These are phyloP conservation scores for Apophysomyces sp. DNA, from an alignment of 371 early-diverging fungal genomes.

Conservation along the genomic window DNA sequence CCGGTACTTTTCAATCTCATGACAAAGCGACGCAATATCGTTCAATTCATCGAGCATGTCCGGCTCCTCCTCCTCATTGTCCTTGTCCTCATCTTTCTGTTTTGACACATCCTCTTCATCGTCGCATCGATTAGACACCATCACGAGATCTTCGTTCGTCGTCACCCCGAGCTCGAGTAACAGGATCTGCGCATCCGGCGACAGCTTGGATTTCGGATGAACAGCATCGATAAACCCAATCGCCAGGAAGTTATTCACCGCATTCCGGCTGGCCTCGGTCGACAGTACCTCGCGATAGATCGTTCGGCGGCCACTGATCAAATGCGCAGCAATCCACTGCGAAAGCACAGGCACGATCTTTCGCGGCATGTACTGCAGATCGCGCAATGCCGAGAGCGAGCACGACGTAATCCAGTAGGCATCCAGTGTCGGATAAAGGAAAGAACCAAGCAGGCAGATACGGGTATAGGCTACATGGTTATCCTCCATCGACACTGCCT, in stretches of 20 bases:
- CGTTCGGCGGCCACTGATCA: constrained; percentile 49
- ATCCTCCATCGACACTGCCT: constrained; percentile 22
- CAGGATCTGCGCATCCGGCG: constrained; percentile 49
- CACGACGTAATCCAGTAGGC: constrained; percentile 56
- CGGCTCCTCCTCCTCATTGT: background rate
- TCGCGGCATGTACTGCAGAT: constrained; percentile 49
- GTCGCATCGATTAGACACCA: constrained; percentile 29
- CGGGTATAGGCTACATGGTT: constrained; percentile 30
- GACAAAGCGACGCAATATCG: constrained; percentile 44
- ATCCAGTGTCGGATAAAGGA: constrained; percentile 48
- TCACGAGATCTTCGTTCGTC: constrained; percentile 49
- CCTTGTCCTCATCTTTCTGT: background rate
- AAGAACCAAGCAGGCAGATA: constrained; percentile 45
- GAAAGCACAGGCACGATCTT: constrained; percentile 47
- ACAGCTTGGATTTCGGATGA: constrained; percentile 42
- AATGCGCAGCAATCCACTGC: constrained; percentile 55
- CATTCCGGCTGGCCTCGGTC: constrained; percentile 48
- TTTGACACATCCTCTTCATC: background rate
- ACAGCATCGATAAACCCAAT: constrained; percentile 48
- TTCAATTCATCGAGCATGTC: constrained; percentile 11
- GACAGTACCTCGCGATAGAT: constrained; percentile 52
- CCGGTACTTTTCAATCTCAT: constrained; percentile 45
- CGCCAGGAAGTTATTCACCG: constrained; percentile 46
- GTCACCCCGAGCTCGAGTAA: constrained; percentile 45
- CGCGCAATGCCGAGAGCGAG: constrained; percentile 48